These are phyloP conservation scores for Cryptosporidium ryanae DNA, from an alignment of 169 alveolate species.

Conservation along the genomic window DNA sequence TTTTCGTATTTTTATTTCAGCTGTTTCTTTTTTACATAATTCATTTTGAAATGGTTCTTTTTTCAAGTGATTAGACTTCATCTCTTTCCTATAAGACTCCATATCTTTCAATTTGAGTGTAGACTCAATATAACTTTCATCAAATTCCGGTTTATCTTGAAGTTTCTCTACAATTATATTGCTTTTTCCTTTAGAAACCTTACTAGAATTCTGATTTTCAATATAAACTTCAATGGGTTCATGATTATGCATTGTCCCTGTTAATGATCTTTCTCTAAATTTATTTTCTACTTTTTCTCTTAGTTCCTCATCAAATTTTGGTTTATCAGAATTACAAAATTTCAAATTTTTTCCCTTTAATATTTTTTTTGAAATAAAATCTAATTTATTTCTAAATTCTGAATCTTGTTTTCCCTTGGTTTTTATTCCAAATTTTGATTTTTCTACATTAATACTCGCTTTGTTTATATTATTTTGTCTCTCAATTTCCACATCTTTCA, in stretches of 20 bases:
- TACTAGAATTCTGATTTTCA: no score
- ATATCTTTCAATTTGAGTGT: no score
- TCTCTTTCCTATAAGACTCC: no score
- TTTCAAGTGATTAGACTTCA: no score
- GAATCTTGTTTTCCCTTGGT: background rate
- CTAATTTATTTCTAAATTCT: background rate
- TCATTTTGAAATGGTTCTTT: no score
- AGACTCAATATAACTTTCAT: no score
- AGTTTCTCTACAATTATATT: background rate
- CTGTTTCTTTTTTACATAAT: no score
- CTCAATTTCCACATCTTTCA: background rate
- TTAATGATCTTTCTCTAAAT: no score
- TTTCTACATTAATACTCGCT: background rate
- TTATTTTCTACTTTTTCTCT: background rate
- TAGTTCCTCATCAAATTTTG: background rate
- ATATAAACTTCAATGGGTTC: no score
- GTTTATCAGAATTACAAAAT: background rate
- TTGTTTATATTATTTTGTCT: background rate
- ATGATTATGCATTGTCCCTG: no score
- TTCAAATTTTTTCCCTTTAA: background rate
- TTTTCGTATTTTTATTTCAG: no score
- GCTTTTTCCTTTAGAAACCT: background rate
- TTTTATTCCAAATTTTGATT: background rate
- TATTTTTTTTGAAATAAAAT: background rate
- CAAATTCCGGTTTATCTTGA: background rate